Conservation (phyloP, 192 early-diverging fungal species). For the Umbelopsis sp. region DNA sequence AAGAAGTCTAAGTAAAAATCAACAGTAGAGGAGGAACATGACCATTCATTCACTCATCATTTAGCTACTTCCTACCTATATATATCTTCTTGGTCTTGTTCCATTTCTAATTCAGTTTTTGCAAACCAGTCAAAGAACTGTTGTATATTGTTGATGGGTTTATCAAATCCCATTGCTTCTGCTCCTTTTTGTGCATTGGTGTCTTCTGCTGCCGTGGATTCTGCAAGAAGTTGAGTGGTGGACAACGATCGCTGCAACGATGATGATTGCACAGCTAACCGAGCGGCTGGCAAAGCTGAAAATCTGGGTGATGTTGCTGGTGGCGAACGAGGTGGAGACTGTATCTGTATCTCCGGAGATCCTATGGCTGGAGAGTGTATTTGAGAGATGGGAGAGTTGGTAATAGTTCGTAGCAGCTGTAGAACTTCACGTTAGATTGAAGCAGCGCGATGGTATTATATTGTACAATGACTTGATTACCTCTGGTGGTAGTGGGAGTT, state of each 20-base stretch:
- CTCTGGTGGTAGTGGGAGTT: constrained; percentile 59
- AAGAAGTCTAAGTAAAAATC: not conserved
- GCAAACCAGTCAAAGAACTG: constrained; percentile 97
- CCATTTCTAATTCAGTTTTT: constrained; percentile 77
- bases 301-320: constrained; percentile 1
- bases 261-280: constrained; percentile 10
- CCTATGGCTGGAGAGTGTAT: not conserved
- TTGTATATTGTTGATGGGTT: constrained; percentile 83
- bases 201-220: constrained; percentile 30
- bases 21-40: not conserved
- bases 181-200: constrained; percentile 30
- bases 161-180: constrained; percentile 39
- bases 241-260: constrained; percentile 36
- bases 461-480: constrained; percentile 27
- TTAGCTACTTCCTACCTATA: constrained; percentile 59
- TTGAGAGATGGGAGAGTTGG: constrained; percentile 14
- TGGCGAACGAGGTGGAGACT: constrained; percentile 11
- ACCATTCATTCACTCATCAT: constrained; percentile 16
- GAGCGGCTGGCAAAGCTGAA: not conserved
- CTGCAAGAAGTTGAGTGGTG: constrained; percentile 35
- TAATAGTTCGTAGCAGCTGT: constrained; percentile 1
- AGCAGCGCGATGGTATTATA: not conserved
- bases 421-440: not conserved
- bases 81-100: constrained; percentile 83
- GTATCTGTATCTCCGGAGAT: not conserved